Evolutionary conservation across 257 asterid species (phyloP).

Genomic region (Rhazya stricta): DNA sequence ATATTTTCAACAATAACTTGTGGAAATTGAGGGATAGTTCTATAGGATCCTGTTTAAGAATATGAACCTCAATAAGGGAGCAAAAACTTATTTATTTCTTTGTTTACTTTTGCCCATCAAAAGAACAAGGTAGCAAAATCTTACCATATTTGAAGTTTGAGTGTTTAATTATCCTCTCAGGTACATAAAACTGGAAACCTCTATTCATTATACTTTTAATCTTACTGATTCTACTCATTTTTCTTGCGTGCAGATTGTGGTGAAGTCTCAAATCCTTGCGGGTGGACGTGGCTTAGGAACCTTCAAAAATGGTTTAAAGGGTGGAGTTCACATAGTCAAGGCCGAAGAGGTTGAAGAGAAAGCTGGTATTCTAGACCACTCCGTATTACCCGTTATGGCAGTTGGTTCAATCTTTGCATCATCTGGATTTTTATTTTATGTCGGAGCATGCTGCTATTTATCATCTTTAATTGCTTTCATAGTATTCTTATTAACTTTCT

Average conservation of each 20-base stretch:
- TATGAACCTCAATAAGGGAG: neutral
- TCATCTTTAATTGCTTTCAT: neutral
- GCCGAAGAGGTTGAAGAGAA: constrained; percentile 67
- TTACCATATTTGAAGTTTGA: neutral
- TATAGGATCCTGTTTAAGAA: neutral
- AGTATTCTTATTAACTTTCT: neutral
- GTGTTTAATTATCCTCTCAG: neutral
- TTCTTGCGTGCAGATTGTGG: constrained; percentile 57
- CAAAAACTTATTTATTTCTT: neutral
- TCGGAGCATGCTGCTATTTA: neutral
- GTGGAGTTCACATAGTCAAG: constrained; percentile 92
- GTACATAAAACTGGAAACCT: neutral
- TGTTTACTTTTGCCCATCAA: neutral
- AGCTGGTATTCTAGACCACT: constrained; percentile 49
- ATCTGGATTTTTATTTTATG: neutral
- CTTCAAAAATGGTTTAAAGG: constrained; percentile 84
- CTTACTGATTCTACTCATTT: neutral
- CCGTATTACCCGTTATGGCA: neutral
- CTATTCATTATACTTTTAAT: neutral
- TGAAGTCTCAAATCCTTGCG: constrained; percentile 92
- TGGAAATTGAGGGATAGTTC: neutral
- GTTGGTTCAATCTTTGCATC: neutral
- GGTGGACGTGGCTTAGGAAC: constrained; percentile 93
- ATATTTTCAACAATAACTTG: neutral
- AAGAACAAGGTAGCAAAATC: neutral